These are phyloP conservation scores for Tripterygium wilfordii DNA, from an alignment of 177 flowering plant species.

Conservation along the genomic window DNA sequence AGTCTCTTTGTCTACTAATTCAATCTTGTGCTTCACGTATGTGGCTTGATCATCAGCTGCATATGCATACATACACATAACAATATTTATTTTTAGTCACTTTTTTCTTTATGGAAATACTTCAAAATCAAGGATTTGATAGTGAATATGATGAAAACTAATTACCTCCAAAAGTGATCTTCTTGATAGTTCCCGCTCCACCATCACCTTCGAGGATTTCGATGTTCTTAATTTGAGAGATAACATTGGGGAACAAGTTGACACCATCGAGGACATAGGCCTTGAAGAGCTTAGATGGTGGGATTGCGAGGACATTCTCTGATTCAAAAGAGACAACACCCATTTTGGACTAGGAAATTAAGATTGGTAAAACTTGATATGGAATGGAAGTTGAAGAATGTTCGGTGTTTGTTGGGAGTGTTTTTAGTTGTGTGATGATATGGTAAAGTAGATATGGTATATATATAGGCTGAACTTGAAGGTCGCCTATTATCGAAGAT, in stretches of 20 bases:
- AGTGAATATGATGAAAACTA: too few relatives aligned
- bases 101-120: too few relatives aligned
- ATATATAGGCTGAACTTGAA: too few relatives aligned
- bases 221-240: slow-evolving; percentile 26
- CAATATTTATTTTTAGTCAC: not conserved
- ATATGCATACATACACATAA: not conserved
- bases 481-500: too few relatives aligned
- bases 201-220: slow-evolving; percentile 33
- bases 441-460: too few relatives aligned
- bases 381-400: too few relatives aligned
- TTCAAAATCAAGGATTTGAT: too few relatives aligned
- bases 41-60: slow-evolving; percentile 14
- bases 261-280: slow-evolving; percentile 29
- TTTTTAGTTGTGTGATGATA: too few relatives aligned
- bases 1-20: slow-evolving; percentile 7
- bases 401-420: too few relatives aligned
- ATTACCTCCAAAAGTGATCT: slow-evolving; percentile 19
- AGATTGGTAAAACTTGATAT: too few relatives aligned
- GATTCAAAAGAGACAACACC: slow-evolving; percentile 19
- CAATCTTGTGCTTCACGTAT: slow-evolving; percentile 20
- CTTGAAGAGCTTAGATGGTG: slow-evolving; percentile 30
- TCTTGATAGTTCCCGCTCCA: slow-evolving; percentile 31
- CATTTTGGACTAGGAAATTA: too few relatives aligned
- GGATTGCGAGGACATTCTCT: slow-evolving; percentile 10
- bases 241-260: slow-evolving; percentile 26